These are phyloP conservation scores for Blastobotrys malaysiensis DNA, from an alignment of 1,139 yeast genomes.

Conservation along the genomic window DNA sequence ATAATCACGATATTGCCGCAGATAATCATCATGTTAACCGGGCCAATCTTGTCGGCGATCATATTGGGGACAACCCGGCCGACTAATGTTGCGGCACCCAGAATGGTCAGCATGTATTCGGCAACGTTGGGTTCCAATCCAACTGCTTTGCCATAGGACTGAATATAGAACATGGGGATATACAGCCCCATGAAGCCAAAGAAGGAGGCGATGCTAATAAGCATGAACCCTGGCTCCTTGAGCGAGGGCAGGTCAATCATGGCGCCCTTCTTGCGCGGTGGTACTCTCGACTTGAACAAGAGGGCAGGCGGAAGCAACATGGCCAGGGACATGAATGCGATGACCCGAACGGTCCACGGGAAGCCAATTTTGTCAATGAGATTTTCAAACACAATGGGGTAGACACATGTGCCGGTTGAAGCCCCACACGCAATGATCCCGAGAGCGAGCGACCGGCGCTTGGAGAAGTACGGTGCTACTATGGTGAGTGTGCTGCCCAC, in stretches of 20 bases:
- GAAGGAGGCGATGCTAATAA: conserved; percentile 26
- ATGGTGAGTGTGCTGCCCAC: conserved; percentile 6
- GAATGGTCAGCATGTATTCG: conserved; percentile 40
- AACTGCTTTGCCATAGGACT: conserved; percentile 26
- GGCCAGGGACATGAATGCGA: conserved; percentile 24
- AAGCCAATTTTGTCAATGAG: conserved; percentile 2
- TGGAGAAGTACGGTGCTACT: conserved; percentile 6
- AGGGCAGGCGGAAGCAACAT: conserved; percentile 21
- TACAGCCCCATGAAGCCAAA: conserved; percentile 32
- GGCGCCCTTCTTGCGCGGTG: conserved; percentile 28
- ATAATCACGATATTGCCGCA: conserved; percentile 17
- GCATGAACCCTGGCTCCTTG: conserved; percentile 25
- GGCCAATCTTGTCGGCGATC: conserved; percentile 43
- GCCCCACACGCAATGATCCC: conserved; percentile 6
- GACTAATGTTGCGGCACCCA: conserved; percentile 44
- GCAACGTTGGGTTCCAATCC: conserved; percentile 23
- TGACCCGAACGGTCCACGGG: conserved; percentile 5
- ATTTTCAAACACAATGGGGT: conserved; percentile 3
- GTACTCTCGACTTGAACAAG: conserved; percentile 25
- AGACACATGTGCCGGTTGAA: conserved; percentile 2
- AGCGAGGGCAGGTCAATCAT: conserved; percentile 28
- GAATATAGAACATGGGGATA: conserved; percentile 33
- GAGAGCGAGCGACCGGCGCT: conserved; percentile 3
- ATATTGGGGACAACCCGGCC: conserved; percentile 49
- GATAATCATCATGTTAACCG: conserved; percentile 40